Conservation (phyloP, 495 filamentous ascomycete species). For the Aspergillus sclerotiicarbonarius region DNA sequence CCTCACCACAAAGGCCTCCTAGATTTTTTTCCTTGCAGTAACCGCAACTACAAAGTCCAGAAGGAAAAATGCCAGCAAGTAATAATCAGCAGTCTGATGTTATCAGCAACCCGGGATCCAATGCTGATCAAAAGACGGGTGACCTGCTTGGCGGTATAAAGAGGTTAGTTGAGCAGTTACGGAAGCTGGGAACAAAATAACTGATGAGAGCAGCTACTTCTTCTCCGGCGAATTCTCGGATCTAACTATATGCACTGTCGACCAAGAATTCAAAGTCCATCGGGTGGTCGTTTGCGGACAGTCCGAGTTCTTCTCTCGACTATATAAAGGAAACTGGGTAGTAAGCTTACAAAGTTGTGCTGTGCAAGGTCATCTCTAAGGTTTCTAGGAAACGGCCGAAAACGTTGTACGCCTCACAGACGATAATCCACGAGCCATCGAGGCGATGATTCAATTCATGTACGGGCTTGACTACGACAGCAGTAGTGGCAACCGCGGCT, state of each 20-base stretch:
- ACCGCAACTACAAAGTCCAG: too few species aligned
- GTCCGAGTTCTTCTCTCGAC: conserved; percentile 36
- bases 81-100: too few species aligned
- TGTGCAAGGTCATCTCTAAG: conserved; percentile 1
- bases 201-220: conserved; percentile 8
- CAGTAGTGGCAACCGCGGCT: conserved; percentile 21
- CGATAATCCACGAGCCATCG: conserved; percentile 30
- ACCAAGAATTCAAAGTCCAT: conserved; percentile 37
- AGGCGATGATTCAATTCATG: conserved; percentile 35
- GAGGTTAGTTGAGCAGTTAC: background rate
- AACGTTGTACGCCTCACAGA: conserved; percentile 22
- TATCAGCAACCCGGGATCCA: too few species aligned
- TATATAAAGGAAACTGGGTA: conserved; percentile 31
- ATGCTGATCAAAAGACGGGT: too few species aligned
- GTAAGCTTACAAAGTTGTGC: conserved; percentile 18
- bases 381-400: conserved; percentile 19
- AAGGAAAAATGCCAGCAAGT: too few species aligned
- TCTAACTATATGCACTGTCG: conserved; percentile 33
- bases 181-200: too few species aligned
- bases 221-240: conserved; percentile 30
- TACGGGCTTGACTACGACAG: conserved; percentile 27
- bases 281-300: conserved; percentile 35
- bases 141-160: background rate
- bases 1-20: too few species aligned
- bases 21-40: too few species aligned